Percentiles rank a stretch among this genome's conserved stretches.
phyloP scores from a whole-genome alignment of 306 rosid genomes.

The Betula pendula region DNA sequence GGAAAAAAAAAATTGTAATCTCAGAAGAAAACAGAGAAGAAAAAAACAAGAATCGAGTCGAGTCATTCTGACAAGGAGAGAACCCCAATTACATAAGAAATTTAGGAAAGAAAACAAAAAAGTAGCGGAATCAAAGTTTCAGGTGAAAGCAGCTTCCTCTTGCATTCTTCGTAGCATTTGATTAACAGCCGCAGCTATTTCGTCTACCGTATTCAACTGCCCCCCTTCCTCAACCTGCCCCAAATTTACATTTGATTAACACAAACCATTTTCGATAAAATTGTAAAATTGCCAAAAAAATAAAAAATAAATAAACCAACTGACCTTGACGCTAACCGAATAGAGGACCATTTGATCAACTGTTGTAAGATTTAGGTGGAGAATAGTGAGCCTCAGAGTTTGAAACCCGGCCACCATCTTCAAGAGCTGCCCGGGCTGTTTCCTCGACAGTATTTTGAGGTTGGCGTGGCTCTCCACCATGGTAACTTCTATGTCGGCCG shows the following conservation, averaged over 20 bases:
- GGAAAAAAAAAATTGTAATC: neutral
- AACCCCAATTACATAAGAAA: slow-evolving; percentile 3
- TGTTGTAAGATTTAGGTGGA: slow-evolving; percentile 80
- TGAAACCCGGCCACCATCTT: slow-evolving; percentile 69
- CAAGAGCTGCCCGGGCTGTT: slow-evolving; percentile 51
- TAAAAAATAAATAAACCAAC: neutral
- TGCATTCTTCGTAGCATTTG: slow-evolving; percentile 58
- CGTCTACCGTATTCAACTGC: slow-evolving; percentile 75
- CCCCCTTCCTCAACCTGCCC: slow-evolving; percentile 82
- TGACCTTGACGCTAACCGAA: slow-evolving; percentile 80
- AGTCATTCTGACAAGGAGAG: neutral
- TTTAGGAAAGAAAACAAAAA: neutral
- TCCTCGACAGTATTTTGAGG: slow-evolving; percentile 64
- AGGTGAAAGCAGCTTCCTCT: slow-evolving; percentile 50
- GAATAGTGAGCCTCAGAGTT: slow-evolving; percentile 57
- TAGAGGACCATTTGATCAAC: slow-evolving; percentile 63
- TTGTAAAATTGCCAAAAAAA: neutral
- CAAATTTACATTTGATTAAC: slow-evolving; percentile 3
- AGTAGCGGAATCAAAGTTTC: slow-evolving; percentile 8
- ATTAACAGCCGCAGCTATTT: slow-evolving; percentile 83
- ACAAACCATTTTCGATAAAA: neutral
- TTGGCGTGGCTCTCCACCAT: slow-evolving; percentile 88
- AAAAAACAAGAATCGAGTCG: neutral
- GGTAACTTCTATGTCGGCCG: slow-evolving; percentile 85
- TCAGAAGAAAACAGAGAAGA: neutral